Base-by-base conservation (phyloP, 2,329 filamentous ascomycete species). In the Calonectria henricotiae region DNA sequence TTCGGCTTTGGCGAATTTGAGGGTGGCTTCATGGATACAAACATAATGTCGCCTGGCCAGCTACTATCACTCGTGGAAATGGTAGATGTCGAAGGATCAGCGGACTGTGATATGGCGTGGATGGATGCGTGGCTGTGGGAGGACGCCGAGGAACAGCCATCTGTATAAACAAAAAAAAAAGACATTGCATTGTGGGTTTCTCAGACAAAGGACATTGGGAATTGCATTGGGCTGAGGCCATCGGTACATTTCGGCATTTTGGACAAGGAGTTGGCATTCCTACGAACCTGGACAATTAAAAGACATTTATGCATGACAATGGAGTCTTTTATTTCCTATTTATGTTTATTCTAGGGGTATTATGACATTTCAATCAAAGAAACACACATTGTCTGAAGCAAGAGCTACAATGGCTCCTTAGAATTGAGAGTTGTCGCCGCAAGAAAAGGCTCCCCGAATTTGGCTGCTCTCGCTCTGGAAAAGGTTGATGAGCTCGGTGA, bases 391-490 rank as follows among this genome's bases (percentile, higher is more conserved):
- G 20, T 20, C 5, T 5, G 11, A 58, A 2, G 35, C 9, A 37
- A 4, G 17, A 4, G 17, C 32, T 27, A 55, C 15, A 5, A 17
- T 2, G 23, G 20, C 3, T 25, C 2, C 20, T 58, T 43, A 79
- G 49, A 79, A 75, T 25, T 77, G 67, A 11, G 77, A 79, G 73
- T 82, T 82, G 39, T 82, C 80, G 9, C 79, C 80, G 35, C 80
- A 82, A 1, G 79, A 80, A 65, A 82, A 82, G 4, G 76, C 74
- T 1, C 80, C 79, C 1, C 75, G 69, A 13, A 81, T 72, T 4
- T 71, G 65, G 51, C 75, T 77, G 5, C 49, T 66, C 2, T 77
- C 70, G 7, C 72, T 70, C 11, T 76, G 65, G 32, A 79, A 82
- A 11, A 80, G 78, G 20, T 78, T 75, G 23, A 80, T 58, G 15